Conservation (phyloP, 2,329 filamentous ascomycete species). For the Cercospora nicotianae region DNA sequence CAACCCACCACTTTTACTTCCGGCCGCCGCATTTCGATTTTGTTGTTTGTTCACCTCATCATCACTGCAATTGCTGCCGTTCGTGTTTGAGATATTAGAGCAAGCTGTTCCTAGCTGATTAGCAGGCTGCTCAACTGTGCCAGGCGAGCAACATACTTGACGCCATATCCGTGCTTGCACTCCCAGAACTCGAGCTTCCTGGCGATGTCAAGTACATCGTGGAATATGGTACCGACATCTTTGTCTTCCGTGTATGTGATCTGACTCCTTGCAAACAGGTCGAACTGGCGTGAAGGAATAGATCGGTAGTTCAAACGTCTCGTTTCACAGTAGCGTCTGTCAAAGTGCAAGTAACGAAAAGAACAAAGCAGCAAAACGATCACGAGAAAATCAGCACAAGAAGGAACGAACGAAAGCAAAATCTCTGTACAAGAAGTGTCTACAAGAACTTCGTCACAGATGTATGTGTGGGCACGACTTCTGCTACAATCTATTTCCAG, state of each 20-base stretch:
- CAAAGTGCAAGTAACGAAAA: no score
- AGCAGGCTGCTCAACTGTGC: neutral
- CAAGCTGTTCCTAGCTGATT: neutral
- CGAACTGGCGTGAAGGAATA: neutral
- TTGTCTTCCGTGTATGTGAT: neutral
- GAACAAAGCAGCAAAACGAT: neutral
- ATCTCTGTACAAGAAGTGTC: neutral
- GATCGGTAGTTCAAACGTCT: neutral
- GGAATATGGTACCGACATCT: constrained; percentile 10
- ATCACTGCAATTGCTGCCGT: neutral
- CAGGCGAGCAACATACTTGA: neutral
- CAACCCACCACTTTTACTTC: neutral
- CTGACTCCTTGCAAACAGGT: neutral
- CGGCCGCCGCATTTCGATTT: neutral
- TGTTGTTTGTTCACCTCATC: neutral
- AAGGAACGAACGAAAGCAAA: neutral
- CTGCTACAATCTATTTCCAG: neutral
- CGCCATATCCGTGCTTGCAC: neutral
- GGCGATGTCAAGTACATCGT: constrained; percentile 5
- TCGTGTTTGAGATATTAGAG: neutral
- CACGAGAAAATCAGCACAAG: neutral
- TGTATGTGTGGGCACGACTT: neutral
- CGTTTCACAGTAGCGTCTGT: neutral
- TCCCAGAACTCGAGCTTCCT: neutral
- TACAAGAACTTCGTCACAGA: neutral